Percentiles rank a stretch among this genome's conserved stretches.
phyloP scores from a whole-genome alignment of 139 green algal species.

The Pleodorina starrii region DNA sequence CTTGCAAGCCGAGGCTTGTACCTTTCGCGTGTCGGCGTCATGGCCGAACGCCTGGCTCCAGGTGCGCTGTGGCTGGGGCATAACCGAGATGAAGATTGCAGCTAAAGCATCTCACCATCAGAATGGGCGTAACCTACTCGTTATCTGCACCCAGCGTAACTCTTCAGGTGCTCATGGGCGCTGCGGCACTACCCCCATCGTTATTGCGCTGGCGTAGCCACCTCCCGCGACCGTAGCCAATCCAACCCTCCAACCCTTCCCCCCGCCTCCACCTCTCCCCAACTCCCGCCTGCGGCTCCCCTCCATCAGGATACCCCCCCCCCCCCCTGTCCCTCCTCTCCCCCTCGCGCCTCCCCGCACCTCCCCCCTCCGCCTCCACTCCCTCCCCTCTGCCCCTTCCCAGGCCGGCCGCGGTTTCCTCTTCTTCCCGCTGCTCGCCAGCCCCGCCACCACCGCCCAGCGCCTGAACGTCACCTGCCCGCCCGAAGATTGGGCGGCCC shows the following conservation, averaged over 20 bases:
- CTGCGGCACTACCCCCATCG: no score
- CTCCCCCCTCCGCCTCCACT: background rate
- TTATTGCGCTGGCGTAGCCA: no score
- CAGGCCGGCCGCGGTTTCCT: conserved; percentile 5
- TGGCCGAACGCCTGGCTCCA: background rate
- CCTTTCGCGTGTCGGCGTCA: background rate
- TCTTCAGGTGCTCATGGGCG: background rate
- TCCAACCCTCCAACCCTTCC: no score
- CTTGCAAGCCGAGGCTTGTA: background rate
- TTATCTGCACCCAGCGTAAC: background rate
- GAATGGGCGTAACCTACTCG: background rate
- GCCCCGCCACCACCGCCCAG: background rate
- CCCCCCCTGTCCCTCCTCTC: background rate
- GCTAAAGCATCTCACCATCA: background rate
- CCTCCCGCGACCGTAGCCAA: no score
- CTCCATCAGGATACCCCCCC: background rate
- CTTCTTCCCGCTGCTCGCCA: background rate
- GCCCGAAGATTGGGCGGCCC: background rate
- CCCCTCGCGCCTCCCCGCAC: background rate
- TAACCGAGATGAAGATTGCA: background rate
- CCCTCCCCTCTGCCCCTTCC: background rate
- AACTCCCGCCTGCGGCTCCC: no score
- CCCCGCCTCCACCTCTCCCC: no score
- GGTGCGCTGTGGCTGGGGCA: background rate
- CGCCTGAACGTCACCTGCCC: conserved; percentile 30